These are phyloP conservation scores for Solanum pinnatisectum DNA, from an alignment of 257 asterid genomes.

Conservation along the genomic window DNA sequence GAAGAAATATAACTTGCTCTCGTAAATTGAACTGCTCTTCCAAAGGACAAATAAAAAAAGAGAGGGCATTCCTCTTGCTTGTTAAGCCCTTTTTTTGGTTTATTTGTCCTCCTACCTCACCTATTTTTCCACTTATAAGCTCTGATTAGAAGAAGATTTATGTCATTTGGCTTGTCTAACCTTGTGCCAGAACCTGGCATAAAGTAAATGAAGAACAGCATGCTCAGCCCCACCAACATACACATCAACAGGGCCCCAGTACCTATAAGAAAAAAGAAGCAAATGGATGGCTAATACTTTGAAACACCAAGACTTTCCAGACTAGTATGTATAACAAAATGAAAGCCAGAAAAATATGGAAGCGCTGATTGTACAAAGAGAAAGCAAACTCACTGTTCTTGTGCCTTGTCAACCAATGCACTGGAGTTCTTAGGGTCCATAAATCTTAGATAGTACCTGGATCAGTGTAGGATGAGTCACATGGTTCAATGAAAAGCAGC, in stretches of 20 bases:
- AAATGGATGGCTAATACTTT: background rate
- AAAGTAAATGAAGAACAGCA: slow-evolving; percentile 99
- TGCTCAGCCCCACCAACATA: slow-evolving; percentile 99
- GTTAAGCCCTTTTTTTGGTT: background rate
- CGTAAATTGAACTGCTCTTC: background rate
- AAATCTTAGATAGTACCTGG: slow-evolving; percentile 97
- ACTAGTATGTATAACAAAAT: background rate
- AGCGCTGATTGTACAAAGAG: background rate
- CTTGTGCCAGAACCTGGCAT: slow-evolving; percentile 99
- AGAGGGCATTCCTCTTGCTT: background rate
- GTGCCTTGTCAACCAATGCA: slow-evolving; percentile 76
- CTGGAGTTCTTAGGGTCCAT: slow-evolving; percentile 82
- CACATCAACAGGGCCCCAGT: slow-evolving; percentile 98
- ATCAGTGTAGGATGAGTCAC: background rate
- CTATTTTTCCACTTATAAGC: background rate
- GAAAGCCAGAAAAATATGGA: background rate
- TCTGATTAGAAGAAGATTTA: background rate
- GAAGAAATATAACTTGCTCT: background rate
- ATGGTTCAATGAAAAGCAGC: background rate
- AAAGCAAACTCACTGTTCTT: slow-evolving; percentile 53
- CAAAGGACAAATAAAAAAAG: background rate
- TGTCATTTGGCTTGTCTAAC: slow-evolving; percentile 13
- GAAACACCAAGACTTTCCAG: background rate
- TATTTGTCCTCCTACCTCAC: background rate
- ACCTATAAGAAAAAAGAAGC: slow-evolving; percentile 37